Conservation (phyloP, 768 basidiomycete genomes). For the Russula vinacea region DNA sequence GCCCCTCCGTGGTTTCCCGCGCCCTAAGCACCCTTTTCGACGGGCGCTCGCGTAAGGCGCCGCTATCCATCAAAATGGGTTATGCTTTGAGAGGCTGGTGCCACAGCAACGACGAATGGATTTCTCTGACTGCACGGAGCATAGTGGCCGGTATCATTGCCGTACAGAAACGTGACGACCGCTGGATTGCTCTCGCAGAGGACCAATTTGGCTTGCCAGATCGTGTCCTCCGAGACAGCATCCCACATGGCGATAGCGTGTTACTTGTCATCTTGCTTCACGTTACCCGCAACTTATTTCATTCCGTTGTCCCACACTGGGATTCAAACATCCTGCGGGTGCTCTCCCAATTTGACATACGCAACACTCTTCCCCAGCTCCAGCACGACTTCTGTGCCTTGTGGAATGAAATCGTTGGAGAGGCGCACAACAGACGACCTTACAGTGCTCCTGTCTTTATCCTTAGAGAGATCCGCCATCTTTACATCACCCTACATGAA, state of each 20-base stretch:
- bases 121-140: background rate
- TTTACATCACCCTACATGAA: background rate
- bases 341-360: slow-evolving; percentile 1
- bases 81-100: background rate
- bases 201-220: background rate
- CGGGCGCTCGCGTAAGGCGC: background rate
- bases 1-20: background rate
- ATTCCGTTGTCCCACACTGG: background rate
- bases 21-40: background rate
- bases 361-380: background rate
- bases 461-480: background rate
- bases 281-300: background rate
- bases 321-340: background rate
- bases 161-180: background rate
- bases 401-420: slow-evolving; percentile 14
- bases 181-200: background rate
- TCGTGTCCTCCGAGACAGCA: background rate
- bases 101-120: background rate
- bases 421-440: background rate
- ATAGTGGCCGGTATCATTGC: slow-evolving; percentile 1
- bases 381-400: slow-evolving; percentile 10
- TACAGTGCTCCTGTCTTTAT: background rate
- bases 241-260: background rate
- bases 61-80: background rate
- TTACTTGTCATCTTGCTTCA: slow-evolving; percentile 3